A percentile compares a stretch with the other conserved stretches of the same genome.
phyloP scores from a whole-genome alignment of 2,329 filamentous ascomycete species.

The Pseudogymnoascus sp. region DNA sequence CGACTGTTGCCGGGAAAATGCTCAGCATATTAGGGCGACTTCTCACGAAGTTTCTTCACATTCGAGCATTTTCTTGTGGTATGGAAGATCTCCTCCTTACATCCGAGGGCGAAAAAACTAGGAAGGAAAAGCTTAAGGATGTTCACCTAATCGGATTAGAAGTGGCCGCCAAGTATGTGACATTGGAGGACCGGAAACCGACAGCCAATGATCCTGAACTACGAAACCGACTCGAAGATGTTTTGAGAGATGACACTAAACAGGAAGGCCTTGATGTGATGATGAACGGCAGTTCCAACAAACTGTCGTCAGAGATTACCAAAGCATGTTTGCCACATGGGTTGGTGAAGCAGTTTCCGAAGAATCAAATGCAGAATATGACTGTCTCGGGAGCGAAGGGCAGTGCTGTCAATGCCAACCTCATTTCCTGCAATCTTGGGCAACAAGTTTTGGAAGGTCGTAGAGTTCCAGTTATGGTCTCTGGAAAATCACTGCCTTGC shows the following conservation, averaged over 20 bases:
- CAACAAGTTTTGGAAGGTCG: constrained; percentile 94
- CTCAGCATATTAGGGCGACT: constrained; percentile 84
- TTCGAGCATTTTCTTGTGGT: constrained; percentile 93
- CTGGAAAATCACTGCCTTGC: constrained; percentile 89
- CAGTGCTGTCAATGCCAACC: constrained; percentile 83
- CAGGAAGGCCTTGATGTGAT: constrained; percentile 84
- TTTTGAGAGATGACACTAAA: constrained; percentile 83
- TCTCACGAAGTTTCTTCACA: constrained; percentile 81
- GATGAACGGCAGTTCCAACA: constrained; percentile 61
- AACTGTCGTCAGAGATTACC: constrained; percentile 72
- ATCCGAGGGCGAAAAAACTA: constrained; percentile 61
- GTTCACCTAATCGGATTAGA: constrained; percentile 65
- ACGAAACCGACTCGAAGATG: constrained; percentile 72
- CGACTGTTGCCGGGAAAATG: constrained; percentile 74
- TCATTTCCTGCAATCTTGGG: constrained; percentile 95
- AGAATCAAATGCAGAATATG: constrained; percentile 99
- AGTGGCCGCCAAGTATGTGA: constrained; percentile 83
- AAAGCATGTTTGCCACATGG: constrained; percentile 69
- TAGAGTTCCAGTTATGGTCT: constrained; percentile 94
- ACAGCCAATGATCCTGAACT: constrained; percentile 63
- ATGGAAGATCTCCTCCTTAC: constrained; percentile 93
- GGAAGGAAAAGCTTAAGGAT: constrained; percentile 58
- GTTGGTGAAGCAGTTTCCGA: constrained; percentile 84
- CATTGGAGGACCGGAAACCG: constrained; percentile 57
- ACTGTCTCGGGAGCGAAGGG: constrained; percentile 95